A percentile compares a stretch with the other conserved stretches of the same genome.
These are phyloP conservation scores for Gamsiella multidivaricata DNA, from an alignment of 192 early-diverging fungal species.

Conservation along the genomic window DNA sequence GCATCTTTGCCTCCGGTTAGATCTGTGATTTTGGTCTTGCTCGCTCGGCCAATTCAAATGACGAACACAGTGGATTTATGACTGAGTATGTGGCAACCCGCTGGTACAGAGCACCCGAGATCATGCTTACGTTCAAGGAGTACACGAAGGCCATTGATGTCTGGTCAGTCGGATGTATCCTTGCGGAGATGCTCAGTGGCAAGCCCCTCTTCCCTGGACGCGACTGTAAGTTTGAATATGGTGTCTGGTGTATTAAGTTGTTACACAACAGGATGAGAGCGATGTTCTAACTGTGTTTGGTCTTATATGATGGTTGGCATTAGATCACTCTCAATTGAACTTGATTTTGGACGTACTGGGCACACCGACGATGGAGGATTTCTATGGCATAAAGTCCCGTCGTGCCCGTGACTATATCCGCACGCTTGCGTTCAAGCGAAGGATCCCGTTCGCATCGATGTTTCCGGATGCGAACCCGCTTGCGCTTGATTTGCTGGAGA, in stretches of 20 bases:
- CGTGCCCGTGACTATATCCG: slow-evolving; percentile 93
- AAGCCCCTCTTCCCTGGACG: slow-evolving; percentile 85
- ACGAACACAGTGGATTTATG: slow-evolving; percentile 91
- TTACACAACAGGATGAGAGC: not conserved
- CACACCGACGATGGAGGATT: slow-evolving; percentile 94
- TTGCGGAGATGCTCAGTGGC: slow-evolving; percentile 85
- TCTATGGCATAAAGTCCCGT: slow-evolving; percentile 80
- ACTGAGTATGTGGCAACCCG: slow-evolving; percentile 95
- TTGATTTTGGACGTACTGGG: slow-evolving; percentile 96
- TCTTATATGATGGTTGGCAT: not conserved
- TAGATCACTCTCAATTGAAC: slow-evolving; percentile 94
- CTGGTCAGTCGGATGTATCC: slow-evolving; percentile 92
- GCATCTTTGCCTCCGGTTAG: too few relatives aligned
- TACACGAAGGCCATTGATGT: slow-evolving; percentile 99
- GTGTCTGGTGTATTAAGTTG: not conserved
- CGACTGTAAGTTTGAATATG: slow-evolving; percentile 62
- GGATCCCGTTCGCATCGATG: slow-evolving; percentile 81
- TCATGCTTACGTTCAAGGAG: slow-evolving; percentile 96
- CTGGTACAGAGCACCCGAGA: slow-evolving; percentile 96
- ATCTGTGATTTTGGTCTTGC: slow-evolving; percentile 99
- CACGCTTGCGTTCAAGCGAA: slow-evolving; percentile 86
- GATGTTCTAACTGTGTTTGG: not conserved
- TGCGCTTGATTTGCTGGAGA: slow-evolving; percentile 90
- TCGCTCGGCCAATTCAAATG: slow-evolving; percentile 85
- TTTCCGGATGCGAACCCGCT: slow-evolving; percentile 90